These are phyloP conservation scores for Angophora floribunda DNA, from an alignment of 345 rosid species.

Conservation along the genomic window DNA sequence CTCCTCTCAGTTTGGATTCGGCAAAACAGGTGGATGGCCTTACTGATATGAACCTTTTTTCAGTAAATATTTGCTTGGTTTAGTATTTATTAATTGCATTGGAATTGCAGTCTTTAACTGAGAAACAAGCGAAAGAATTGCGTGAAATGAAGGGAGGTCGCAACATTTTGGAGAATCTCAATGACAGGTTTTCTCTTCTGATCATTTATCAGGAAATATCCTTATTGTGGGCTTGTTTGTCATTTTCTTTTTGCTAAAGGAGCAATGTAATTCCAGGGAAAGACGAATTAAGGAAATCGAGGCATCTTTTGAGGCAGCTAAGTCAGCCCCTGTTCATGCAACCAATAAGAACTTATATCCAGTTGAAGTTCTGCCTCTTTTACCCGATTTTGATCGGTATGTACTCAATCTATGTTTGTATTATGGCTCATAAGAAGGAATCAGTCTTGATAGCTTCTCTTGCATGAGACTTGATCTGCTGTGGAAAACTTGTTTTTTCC, in stretches of 20 bases:
- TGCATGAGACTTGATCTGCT: background rate
- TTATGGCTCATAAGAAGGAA: background rate
- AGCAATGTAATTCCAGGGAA: conserved; percentile 36
- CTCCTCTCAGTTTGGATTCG: conserved; percentile 79
- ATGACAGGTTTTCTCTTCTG: conserved; percentile 53
- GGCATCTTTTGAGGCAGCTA: conserved; percentile 80
- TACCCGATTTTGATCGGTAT: conserved; percentile 90
- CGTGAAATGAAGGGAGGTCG: conserved; percentile 74
- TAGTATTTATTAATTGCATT: background rate
- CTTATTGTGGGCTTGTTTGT: background rate
- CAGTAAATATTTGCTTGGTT: background rate
- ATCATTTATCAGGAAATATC: background rate
- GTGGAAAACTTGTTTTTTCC: background rate
- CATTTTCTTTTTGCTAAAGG: background rate
- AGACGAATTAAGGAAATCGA: conserved; percentile 90
- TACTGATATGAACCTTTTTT: background rate
- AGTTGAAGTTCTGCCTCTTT: conserved; percentile 66
- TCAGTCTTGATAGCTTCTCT: background rate
- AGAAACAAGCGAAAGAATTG: conserved; percentile 93
- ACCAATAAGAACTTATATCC: conserved; percentile 71
- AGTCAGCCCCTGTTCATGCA: conserved; percentile 77
- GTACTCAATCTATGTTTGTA: background rate
- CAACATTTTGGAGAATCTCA: conserved; percentile 61
- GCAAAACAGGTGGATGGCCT: conserved; percentile 57
- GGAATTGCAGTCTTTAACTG: conserved; percentile 68